A percentile compares a stretch with the other conserved stretches of the same genome.
Evolutionary conservation across 1,139 yeast species (phyloP).

Genomic region (Blastobotrys indianensis): DNA sequence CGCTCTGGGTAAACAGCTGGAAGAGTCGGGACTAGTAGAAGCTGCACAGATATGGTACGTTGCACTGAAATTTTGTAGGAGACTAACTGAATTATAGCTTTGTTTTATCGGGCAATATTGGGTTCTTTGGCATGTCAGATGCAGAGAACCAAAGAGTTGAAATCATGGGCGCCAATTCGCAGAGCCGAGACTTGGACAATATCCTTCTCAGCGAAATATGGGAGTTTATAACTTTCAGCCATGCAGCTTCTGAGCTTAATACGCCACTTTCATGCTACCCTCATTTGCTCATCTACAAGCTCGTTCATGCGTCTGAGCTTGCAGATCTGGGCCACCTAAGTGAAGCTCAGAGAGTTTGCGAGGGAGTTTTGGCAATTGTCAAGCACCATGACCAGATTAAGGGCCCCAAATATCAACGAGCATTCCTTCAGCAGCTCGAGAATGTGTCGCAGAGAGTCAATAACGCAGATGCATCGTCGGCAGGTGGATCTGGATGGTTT

Average conservation of each 20-base stretch:
- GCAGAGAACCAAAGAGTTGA: conserved; percentile 19
- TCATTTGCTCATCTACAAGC: conserved; percentile 51
- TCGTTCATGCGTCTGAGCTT: conserved; percentile 56
- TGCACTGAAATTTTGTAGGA: background rate
- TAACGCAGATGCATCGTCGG: conserved; percentile 32
- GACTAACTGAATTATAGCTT: conserved; percentile 29
- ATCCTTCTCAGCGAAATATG: conserved; percentile 63
- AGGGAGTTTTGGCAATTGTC: conserved; percentile 42
- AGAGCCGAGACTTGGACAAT: conserved; percentile 36
- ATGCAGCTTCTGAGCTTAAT: conserved; percentile 29
- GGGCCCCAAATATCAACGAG: conserved; percentile 39
- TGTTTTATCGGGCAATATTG: conserved; percentile 39
- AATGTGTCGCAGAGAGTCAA: conserved; percentile 23
- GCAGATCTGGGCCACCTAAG: conserved; percentile 55
- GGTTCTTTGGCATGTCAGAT: conserved; percentile 22
- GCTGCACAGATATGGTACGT: conserved; percentile 33
- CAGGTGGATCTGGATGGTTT: conserved; percentile 51
- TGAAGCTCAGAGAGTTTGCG: conserved; percentile 60
- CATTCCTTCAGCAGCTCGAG: conserved; percentile 38
- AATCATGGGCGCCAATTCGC: conserved; percentile 27
- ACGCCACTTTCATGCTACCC: conserved; percentile 38
- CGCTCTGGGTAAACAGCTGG: conserved; percentile 32
- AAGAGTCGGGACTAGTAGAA: conserved; percentile 27
- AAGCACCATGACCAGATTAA: conserved; percentile 30
- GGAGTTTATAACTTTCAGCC: conserved; percentile 47